phyloP scores from a whole-genome alignment of 192 early-diverging fungal genomes.

The Backusella tarrabulga region DNA sequence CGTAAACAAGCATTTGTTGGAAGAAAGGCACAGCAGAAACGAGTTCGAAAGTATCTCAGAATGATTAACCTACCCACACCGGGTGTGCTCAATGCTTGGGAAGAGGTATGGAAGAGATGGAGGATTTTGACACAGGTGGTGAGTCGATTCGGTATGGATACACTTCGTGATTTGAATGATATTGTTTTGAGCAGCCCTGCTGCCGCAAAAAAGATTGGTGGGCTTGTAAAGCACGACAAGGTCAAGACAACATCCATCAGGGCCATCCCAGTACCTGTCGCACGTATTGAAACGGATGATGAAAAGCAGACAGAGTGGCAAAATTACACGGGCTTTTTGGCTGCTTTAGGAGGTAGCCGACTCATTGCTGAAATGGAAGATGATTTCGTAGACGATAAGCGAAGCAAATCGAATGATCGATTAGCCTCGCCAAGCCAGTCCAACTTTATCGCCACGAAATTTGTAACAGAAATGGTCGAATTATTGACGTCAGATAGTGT shows the following conservation, averaged over 20 bases:
- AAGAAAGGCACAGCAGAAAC: conserved; percentile 72
- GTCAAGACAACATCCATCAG: not conserved
- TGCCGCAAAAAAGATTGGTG: conserved; percentile 8
- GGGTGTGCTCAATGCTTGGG: conserved; percentile 76
- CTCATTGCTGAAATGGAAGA: conserved; percentile 29
- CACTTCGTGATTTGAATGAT: conserved; percentile 8
- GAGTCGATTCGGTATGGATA: not conserved
- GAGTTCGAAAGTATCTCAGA: conserved; percentile 62
- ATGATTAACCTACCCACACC: conserved; percentile 58
- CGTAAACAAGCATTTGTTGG: conserved; percentile 34
- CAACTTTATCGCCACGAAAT: conserved; percentile 57
- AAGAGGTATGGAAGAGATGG: conserved; percentile 78
- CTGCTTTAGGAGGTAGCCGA: conserved; percentile 66
- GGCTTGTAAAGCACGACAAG: conserved; percentile 4
- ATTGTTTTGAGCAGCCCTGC: not conserved
- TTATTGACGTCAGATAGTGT: conserved; percentile 71
- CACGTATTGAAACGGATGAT: conserved; percentile 11
- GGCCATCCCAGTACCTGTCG: not conserved
- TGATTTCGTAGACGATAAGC: not conserved
- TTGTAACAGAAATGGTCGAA: conserved; percentile 68
- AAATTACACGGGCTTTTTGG: conserved; percentile 78
- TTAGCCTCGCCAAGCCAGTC: not conserved
- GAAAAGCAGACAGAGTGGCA: conserved; percentile 68
- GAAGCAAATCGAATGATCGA: not conserved
- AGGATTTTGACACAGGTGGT: conserved; percentile 44